Percentiles rank a stretch among this genome's conserved stretches.
phyloP scores from a whole-genome alignment of 2,329 filamentous ascomycete species.

The Xylariaceae sp. region DNA sequence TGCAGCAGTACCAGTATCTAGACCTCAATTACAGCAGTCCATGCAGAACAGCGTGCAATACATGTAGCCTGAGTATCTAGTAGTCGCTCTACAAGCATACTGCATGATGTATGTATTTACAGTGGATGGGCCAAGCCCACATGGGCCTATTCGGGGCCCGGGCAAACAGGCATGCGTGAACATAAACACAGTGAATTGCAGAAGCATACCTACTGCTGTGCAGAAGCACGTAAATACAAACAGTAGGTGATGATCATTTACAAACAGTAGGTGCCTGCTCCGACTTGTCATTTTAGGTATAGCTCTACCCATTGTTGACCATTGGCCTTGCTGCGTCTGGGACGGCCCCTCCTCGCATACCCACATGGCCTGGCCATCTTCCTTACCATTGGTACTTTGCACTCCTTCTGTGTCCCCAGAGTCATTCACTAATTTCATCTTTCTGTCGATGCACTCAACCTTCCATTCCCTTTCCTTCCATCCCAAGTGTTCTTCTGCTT shows the following conservation, averaged over 20 bases:
- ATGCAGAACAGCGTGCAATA: too few species aligned
- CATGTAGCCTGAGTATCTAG: too few species aligned
- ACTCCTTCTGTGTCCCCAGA: conserved; percentile 17
- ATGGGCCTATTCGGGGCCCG: too few species aligned
- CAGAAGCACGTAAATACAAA: too few species aligned
- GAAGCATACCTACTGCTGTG: too few species aligned
- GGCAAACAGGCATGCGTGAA: too few species aligned
- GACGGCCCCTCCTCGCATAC: conserved; percentile 10
- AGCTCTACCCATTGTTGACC: conserved; percentile 15
- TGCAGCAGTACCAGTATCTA: too few species aligned
- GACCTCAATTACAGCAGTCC: too few species aligned
- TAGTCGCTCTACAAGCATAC: too few species aligned
- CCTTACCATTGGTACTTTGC: conserved; percentile 18
- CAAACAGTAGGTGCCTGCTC: neutral
- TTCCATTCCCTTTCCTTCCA: conserved; percentile 26
- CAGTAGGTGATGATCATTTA: neutral
- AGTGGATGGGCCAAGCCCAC: too few species aligned
- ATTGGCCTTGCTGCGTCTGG: conserved; percentile 14
- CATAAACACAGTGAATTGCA: too few species aligned
- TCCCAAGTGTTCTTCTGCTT: conserved; percentile 27
- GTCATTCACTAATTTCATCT: conserved; percentile 18
- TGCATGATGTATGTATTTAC: too few species aligned
- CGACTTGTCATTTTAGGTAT: conserved; percentile 7
- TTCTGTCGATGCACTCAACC: conserved; percentile 23
- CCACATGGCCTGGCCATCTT: conserved; percentile 13